Evolutionary conservation across 2,329 filamentous ascomycete genomes (phyloP).

Genomic region (Colletotrichum destructivum): DNA sequence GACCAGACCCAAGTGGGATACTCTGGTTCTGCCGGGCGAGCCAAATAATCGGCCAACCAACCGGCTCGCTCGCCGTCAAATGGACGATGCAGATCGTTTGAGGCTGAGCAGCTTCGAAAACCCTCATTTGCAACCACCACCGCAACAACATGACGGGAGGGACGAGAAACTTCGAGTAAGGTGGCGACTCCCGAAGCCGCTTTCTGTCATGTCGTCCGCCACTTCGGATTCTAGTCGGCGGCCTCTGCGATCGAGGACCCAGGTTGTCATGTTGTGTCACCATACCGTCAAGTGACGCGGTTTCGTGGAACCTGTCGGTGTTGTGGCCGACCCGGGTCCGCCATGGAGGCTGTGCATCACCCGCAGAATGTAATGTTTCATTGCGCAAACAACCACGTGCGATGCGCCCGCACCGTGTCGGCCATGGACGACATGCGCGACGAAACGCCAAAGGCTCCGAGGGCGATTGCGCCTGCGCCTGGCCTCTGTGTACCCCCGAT

Average conservation of each 20-base stretch:
- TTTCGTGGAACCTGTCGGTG: background rate
- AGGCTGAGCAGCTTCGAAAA: slow-evolving; percentile 40
- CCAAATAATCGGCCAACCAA: slow-evolving; percentile 3
- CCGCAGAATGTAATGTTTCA: background rate
- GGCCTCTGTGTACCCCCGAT: background rate
- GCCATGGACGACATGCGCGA: background rate
- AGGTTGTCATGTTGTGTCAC: background rate
- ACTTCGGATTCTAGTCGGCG: background rate
- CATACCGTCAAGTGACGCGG: no score
- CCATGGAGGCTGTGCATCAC: slow-evolving; percentile 8
- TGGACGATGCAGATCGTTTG: slow-evolving; percentile 19
- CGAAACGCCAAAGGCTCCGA: background rate
- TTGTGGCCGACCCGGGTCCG: background rate
- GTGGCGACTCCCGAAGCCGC: slow-evolving; percentile 24
- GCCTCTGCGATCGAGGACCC: background rate
- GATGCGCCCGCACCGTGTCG: background rate
- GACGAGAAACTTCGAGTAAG: slow-evolving; percentile 22
- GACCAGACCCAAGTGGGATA: background rate
- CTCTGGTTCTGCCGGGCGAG: background rate
- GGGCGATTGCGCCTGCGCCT: background rate
- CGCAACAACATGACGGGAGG: background rate
- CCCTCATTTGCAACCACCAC: slow-evolving; percentile 30
- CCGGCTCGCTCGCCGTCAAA: slow-evolving; percentile 11
- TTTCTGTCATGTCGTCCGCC: background rate
- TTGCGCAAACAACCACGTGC: background rate